These are phyloP conservation scores for Saraca asoca DNA, from an alignment of 331 rosid species.

Conservation along the genomic window DNA sequence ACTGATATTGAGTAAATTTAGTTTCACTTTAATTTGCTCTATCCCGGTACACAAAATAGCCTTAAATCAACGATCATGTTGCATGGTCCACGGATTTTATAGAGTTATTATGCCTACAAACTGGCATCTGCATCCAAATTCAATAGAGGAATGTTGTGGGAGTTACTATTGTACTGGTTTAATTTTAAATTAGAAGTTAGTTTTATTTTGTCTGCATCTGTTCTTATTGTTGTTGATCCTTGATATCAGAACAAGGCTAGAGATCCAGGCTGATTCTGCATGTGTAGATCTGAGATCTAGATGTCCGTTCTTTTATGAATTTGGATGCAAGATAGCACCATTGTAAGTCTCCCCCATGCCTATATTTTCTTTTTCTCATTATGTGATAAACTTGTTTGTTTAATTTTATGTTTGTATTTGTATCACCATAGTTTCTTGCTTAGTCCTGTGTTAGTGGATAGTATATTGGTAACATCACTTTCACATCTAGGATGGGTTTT, in stretches of 20 bases:
- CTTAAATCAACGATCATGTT: conserved; percentile 1
- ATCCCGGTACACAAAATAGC: too few relatives aligned
- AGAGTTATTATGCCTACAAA: conserved; percentile 22
- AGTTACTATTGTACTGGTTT: conserved; percentile 23
- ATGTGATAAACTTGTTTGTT: not conserved
- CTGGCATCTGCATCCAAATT: conserved; percentile 5
- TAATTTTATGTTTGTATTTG: too few relatives aligned
- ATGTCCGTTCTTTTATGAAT: conserved; percentile 81
- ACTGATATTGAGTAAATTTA: conserved; percentile 11
- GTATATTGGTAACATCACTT: conserved; percentile 21
- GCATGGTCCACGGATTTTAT: conserved; percentile 19
- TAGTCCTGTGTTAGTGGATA: conserved; percentile 30
- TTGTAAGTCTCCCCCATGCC: conserved; percentile 56
- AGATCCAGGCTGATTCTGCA: conserved; percentile 87
- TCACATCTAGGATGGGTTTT: conserved; percentile 23
- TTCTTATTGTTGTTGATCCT: conserved; percentile 32
- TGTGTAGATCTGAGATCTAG: conserved; percentile 80
- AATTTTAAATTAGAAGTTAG: not conserved
- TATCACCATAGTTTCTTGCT: too few relatives aligned
- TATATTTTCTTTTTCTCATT: conserved; percentile 13
- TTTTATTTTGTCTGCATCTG: conserved; percentile 1
- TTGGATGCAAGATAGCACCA: conserved; percentile 96
- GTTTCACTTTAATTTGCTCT: too few relatives aligned
- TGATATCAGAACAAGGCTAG: conserved; percentile 73
- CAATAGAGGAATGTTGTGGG: conserved; percentile 16